Evolutionary conservation across 371 early-diverging fungal species (phyloP).

Genomic region (Sporodiniella umbellata): DNA sequence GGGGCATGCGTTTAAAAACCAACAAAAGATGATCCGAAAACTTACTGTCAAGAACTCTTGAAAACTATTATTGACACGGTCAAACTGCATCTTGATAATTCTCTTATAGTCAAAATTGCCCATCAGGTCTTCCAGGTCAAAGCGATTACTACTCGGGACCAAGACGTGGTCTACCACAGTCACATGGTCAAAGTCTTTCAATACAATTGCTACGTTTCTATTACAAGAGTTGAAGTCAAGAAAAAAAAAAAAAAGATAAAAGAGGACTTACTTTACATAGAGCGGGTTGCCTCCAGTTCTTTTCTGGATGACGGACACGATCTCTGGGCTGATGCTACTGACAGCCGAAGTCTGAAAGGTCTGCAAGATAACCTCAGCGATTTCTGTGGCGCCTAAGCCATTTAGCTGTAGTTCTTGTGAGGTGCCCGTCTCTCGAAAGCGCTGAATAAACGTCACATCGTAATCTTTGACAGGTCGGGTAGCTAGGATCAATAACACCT

Average conservation of each 20-base stretch:
- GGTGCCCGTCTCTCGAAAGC: conserved; percentile 31
- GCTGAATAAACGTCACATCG: conserved; percentile 32
- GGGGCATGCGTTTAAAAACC: not conserved
- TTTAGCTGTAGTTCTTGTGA: conserved; percentile 45
- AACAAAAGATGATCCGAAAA: not conserved
- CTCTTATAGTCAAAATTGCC: conserved; percentile 54
- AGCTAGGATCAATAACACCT: conserved; percentile 42
- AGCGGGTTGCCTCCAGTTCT: conserved; percentile 60
- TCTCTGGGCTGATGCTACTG: conserved; percentile 46
- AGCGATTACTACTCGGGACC: conserved; percentile 31
- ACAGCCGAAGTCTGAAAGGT: conserved; percentile 41
- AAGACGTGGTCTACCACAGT: conserved; percentile 50
- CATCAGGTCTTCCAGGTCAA: conserved; percentile 45
- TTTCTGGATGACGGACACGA: conserved; percentile 49
- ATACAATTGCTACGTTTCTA: conserved; percentile 48
- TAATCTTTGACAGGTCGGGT: conserved; percentile 54
- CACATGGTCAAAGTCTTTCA: conserved; percentile 56
- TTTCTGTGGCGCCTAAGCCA: conserved; percentile 48
- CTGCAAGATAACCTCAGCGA: conserved; percentile 45
- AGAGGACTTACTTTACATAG: conserved; percentile 45
- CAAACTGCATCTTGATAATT: conserved; percentile 58
- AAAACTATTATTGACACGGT: conserved; percentile 47
- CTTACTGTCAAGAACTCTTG: conserved; percentile 53
- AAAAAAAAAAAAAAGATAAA: too few species aligned
- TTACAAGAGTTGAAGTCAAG: not conserved